phyloP scores from a whole-genome alignment of 768 basidiomycete species.

The Pleurotus sapidus region DNA sequence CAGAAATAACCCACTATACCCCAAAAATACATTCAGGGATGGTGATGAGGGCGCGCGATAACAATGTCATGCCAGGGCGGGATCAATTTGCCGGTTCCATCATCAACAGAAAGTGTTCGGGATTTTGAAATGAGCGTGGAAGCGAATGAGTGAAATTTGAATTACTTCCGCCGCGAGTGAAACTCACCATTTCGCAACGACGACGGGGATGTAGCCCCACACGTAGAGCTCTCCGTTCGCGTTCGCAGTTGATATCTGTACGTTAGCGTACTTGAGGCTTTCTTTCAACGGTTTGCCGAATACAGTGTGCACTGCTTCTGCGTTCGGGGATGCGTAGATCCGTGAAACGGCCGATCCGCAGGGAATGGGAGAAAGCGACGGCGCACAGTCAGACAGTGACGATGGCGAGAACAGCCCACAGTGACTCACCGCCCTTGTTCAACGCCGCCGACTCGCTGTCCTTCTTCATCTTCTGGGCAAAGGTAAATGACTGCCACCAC shows the following conservation, averaged over 20 bases:
- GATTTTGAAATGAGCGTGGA: background rate
- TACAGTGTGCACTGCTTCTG: conserved; percentile 47
- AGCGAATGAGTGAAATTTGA: background rate
- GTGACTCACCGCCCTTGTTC: conserved; percentile 32
- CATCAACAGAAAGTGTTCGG: background rate
- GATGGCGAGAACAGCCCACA: no score
- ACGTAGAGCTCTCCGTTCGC: conserved; percentile 81
- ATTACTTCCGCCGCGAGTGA: conserved; percentile 16
- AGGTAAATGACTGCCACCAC: conserved; percentile 81
- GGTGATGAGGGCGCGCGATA: conserved; percentile 8
- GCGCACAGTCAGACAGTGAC: conserved; percentile 12
- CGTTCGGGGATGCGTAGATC: conserved; percentile 19
- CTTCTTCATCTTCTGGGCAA: conserved; percentile 61
- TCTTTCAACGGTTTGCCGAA: conserved; percentile 87
- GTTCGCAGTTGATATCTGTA: conserved; percentile 90
- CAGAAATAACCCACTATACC: conserved; percentile 78
- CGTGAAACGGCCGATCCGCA: background rate
- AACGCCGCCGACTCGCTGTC: conserved; percentile 33
- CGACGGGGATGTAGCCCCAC: conserved; percentile 94
- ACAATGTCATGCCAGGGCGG: background rate
- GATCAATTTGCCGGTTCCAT: background rate
- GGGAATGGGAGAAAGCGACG: background rate
- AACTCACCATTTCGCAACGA: conserved; percentile 92
- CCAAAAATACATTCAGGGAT: conserved; percentile 5
- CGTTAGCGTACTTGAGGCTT: conserved; percentile 82